Conservation (phyloP, 2,329 filamentous ascomycete species). For the Thermochaetoides dissita region DNA sequence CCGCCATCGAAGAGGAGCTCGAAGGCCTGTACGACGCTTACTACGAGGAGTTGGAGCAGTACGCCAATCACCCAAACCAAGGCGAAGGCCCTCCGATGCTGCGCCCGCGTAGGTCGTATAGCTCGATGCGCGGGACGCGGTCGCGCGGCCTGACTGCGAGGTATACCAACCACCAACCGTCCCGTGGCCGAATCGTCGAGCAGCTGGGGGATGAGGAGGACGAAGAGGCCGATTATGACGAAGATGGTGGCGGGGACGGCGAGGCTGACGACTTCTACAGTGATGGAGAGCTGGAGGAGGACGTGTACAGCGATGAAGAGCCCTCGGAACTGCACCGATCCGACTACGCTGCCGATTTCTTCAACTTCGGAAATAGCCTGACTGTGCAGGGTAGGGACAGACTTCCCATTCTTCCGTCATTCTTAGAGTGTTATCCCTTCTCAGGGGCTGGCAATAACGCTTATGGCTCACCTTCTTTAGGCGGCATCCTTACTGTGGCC, state of each 20-base stretch:
- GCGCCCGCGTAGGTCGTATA: constrained; percentile 50
- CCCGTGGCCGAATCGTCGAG: constrained; percentile 59
- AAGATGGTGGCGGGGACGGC: constrained; percentile 27
- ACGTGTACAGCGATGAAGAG: constrained; percentile 49
- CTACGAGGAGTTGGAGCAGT: constrained; percentile 95
- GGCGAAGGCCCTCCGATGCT: constrained; percentile 57
- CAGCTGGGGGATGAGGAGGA: constrained; percentile 44
- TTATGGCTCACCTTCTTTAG: constrained; percentile 37
- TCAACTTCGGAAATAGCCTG: constrained; percentile 93
- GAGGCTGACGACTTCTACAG: constrained; percentile 40
- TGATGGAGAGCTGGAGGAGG: constrained; percentile 45
- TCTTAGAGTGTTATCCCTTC: constrained; percentile 18
- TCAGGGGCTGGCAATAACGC: constrained; percentile 16
- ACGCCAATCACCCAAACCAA: constrained; percentile 68
- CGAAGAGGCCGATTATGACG: constrained; percentile 38
- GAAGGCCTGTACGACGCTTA: constrained; percentile 97
- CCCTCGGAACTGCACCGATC: constrained; percentile 39
- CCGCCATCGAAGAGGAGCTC: constrained; percentile 92
- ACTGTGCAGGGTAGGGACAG: constrained; percentile 67
- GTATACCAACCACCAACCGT: constrained; percentile 54
- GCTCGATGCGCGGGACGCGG: constrained; percentile 39
- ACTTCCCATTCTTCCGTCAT: constrained; percentile 26
- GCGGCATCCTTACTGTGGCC: constrained; percentile 95
- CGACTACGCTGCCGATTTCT: constrained; percentile 68
- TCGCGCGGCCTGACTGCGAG: constrained; percentile 43